Base-by-base conservation (phyloP, 495 filamentous ascomycete genomes). In the Penicillium simplicissimum region DNA sequence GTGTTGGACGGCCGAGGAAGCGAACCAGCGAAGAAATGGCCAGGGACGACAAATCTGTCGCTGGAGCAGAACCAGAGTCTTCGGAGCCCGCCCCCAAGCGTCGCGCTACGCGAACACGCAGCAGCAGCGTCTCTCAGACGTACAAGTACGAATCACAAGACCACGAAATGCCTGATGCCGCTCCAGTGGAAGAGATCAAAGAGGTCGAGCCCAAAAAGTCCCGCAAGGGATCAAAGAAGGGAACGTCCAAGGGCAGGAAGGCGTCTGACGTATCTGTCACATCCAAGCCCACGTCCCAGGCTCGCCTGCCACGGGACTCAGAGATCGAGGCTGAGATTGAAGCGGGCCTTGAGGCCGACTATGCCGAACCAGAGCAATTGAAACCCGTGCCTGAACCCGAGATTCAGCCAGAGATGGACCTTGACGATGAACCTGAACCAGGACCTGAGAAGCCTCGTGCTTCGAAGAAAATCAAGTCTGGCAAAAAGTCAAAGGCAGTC, bases 241-340 rank as follows among this genome's bases (percentile, higher is more conserved):
- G 66, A 13, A 6, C 57, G 28, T 81, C 82, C 13, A 78, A 76
- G 1, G 63, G 74, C 31, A 81, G 84, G 40, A 89, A 85, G 58
- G 78, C 66, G 2, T 88, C 88, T 2, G 73, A 74, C 28, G 67
- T 74, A n/a, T 84, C 84, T 8, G 65, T 77, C n/a, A 68, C 81
- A 59, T 65, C 78, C 53, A 75, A 81, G 65, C 43, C 74, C 4
- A 59, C 71, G 38, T 63, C 77, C 21, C 77, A 73, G 57, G 62
- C 74, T 21, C 71, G 66, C 34, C 55, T 79, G 1, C 81, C 81
- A 5, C 78, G 82, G 51, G 86, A 93, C 55, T 85, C 87, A 3
- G 89, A 90, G 55, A 79, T 91, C 35, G 86, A 92, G n/a, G 82
- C 83, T 25, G 85, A 82, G 34, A 76, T 92, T 3, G 83, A 88